phyloP scores from a whole-genome alignment of 345 rosid genomes.

The Gossypium raimondii region DNA sequence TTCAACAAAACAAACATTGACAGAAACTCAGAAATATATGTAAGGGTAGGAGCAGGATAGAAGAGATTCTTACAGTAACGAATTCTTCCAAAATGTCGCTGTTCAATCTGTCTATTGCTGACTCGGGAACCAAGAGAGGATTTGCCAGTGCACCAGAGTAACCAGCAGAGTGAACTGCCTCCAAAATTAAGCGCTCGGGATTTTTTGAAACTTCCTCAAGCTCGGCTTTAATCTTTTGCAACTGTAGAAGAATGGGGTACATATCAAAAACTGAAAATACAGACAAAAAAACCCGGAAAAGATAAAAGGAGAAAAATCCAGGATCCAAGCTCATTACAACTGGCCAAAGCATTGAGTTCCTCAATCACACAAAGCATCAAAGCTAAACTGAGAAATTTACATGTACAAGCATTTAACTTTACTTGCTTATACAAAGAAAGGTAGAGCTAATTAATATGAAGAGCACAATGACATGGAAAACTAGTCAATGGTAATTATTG shows the following conservation, averaged over 20 bases:
- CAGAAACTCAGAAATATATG: slow-evolving; percentile 7
- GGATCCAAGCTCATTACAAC: background rate
- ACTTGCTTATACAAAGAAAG: background rate
- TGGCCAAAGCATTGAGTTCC: background rate
- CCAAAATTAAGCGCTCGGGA: slow-evolving; percentile 65
- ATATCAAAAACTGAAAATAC: background rate
- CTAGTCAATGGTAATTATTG: background rate
- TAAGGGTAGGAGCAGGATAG: background rate
- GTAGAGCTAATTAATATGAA: background rate
- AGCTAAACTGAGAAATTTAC: background rate
- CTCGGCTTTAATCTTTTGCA: slow-evolving; percentile 55
- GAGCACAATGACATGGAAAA: background rate
- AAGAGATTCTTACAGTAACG: slow-evolving; percentile 44
- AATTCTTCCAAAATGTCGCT: slow-evolving; percentile 54
- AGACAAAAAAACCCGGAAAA: background rate
- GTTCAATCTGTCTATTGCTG: slow-evolving; percentile 46
- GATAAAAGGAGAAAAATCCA: background rate
- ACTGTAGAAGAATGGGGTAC: slow-evolving; percentile 28
- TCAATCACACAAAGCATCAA: background rate
- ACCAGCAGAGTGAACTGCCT: slow-evolving; percentile 70
- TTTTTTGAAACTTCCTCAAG: slow-evolving; percentile 50
- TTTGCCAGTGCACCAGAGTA: slow-evolving; percentile 62
- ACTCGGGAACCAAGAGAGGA: slow-evolving; percentile 61
- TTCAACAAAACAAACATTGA: slow-evolving; percentile 4
- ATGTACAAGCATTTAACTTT: background rate